Conservation (phyloP, 306 rosid genomes). For the Malus asiatica region DNA sequence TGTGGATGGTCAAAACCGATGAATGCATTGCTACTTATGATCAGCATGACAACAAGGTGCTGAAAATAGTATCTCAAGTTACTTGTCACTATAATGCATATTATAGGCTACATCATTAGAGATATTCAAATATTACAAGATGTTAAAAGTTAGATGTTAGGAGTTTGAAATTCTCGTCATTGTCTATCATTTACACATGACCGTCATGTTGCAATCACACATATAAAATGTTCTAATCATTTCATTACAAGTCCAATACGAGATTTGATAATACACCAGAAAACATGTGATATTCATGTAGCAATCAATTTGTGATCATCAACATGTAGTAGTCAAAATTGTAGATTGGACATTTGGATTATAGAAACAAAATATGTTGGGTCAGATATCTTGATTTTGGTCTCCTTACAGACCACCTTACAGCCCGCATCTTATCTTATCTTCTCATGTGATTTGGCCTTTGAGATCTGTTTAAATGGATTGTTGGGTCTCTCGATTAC, state of each 20-base stretch:
- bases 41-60: conserved; percentile 89
- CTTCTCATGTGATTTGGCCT: neutral
- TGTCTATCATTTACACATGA: neutral
- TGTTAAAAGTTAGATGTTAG: neutral
- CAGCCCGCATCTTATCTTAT: neutral
- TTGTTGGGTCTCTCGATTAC: neutral
- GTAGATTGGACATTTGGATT: neutral
- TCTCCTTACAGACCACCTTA: neutral
- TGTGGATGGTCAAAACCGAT: conserved; percentile 78
- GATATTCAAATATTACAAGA: neutral
- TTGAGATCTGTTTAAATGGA: neutral
- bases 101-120: neutral
- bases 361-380: neutral
- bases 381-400: neutral
- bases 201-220: neutral
- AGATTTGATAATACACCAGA: neutral
- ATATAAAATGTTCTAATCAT: neutral
- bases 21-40: conserved; percentile 88
- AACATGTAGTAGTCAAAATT: neutral
- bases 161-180: neutral
- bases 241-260: neutral
- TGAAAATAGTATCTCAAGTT: neutral
- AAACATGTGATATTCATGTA: neutral
- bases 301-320: neutral
- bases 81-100: neutral